Evolutionary conservation across 2,329 filamentous ascomycete genomes (phyloP).

Genomic region (Pestalotiopsis sp.): DNA sequence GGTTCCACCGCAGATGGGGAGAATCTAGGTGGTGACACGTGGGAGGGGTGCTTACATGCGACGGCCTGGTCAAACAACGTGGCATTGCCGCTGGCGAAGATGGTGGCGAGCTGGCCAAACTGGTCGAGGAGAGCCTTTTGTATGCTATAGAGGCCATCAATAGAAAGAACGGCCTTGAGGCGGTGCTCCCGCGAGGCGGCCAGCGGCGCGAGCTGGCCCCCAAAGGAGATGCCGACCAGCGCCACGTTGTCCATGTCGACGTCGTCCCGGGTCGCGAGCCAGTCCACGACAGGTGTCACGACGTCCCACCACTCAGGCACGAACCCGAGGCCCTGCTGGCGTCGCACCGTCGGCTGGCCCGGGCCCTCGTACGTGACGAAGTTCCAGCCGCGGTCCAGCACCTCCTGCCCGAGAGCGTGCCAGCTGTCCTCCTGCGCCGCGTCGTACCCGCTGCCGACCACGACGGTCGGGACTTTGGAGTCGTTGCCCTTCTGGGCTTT

Average conservation of each 20-base stretch:
- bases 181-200: constrained; percentile 6
- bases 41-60: not conserved
- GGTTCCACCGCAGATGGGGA: not conserved
- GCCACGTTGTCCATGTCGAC: constrained; percentile 12
- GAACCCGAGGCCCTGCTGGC: constrained; percentile 36
- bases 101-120: constrained; percentile 17
- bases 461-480: constrained; percentile 30
- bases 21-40: not conserved
- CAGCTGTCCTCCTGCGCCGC: constrained; percentile 38
- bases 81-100: constrained; percentile 9
- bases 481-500: constrained; percentile 14
- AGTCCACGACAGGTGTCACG: constrained; percentile 26
- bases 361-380: constrained; percentile 40
- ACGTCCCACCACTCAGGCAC: constrained; percentile 38
- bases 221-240: constrained; percentile 7
- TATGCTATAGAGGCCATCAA: constrained; percentile 15
- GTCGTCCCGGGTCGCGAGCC: constrained; percentile 1
- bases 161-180: constrained; percentile 6
- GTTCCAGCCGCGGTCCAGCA: constrained; percentile 30
- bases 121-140: constrained; percentile 11
- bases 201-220: constrained; percentile 7
- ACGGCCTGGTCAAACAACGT: not conserved
- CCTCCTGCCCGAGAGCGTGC: constrained; percentile 30
- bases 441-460: constrained; percentile 39
- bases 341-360: constrained; percentile 34